Conservation (phyloP, 1,284 basidiomycete genomes). For the Melampsora medusae region DNA sequence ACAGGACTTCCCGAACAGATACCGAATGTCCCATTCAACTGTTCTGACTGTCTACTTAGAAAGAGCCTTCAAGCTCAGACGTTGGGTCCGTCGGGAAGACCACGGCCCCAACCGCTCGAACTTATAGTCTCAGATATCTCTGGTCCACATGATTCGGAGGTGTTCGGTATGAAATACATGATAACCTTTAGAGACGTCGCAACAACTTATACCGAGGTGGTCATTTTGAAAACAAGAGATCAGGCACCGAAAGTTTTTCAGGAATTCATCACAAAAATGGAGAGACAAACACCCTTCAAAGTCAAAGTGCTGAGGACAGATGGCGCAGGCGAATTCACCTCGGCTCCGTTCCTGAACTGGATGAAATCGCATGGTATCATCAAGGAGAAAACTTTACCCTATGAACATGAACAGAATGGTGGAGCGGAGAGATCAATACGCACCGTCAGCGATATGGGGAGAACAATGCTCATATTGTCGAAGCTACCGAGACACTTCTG, state of each 20-base stretch:
- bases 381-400: background rate
- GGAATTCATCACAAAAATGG: conserved; percentile 7
- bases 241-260: background rate
- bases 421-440: conserved; percentile 1
- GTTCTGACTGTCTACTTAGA: background rate
- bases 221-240: background rate
- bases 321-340: conserved; percentile 13
- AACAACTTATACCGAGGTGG: conserved; percentile 5
- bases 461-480: background rate
- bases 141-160: background rate
- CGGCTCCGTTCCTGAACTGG: background rate
- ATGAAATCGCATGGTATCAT: background rate
- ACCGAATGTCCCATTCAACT: background rate
- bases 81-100: background rate
- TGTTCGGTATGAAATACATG: background rate
- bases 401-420: conserved; percentile 25
- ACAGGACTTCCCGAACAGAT: too few relatives aligned
- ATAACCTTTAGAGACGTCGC: conserved; percentile 9
- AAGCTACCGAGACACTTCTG: background rate
- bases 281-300: background rate
- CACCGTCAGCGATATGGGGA: background rate
- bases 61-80: background rate
- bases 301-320: conserved; percentile 19
- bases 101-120: background rate
- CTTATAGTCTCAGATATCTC: background rate